Base-by-base conservation (phyloP, 306 rosid genomes). In the Dryas alaskensis region DNA sequence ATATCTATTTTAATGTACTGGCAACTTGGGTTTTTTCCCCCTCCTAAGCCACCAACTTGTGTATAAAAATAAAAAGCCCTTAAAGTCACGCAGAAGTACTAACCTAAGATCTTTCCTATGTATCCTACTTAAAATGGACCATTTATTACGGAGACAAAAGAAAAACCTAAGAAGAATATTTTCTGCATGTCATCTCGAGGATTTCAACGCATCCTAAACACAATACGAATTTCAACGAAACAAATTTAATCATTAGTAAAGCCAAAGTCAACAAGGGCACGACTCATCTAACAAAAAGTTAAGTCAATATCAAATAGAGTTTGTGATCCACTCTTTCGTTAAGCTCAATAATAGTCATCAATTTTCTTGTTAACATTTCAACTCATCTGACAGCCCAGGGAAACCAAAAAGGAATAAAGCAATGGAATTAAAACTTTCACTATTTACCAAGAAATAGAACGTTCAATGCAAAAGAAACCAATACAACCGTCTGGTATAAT, bases 381-480 rank as follows among this genome's bases (percentile, higher is more conserved):
- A 46, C 66, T 77, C 51, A 72, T 59, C 60, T 58, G 39, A 67
- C 27, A 45, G 19, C 49, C 72, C 27, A 63, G 62, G 27, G 27
- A 57, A 77, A 78, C 60, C 59, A 59, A 10, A 22, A 69, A 44
- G 52, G 10, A 10, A 67, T 45, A 74, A 61, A 60, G 58, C 55
- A 72, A 76, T 43, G 11, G 63, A 72, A 63, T 60, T 39, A 11
- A 27, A 63, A 10, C 49, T 75, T 64, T 60, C 72, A 67, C 54
- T 31, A 65, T 19, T 27, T 49, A 40, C 48, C 50, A 39, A 39
- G 49, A 69, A n/a, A n/a, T 50, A 64, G 69, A 75, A 78, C 79
- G 74, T 40, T 83, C 42, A 81, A 58, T 63, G 48, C 72, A 69
- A 53, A 63, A 75, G 68, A 22, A 63, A 66, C 31, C 76, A 71